Conservation (phyloP, 139 green algal species). For the Trebouxia sp. region DNA sequence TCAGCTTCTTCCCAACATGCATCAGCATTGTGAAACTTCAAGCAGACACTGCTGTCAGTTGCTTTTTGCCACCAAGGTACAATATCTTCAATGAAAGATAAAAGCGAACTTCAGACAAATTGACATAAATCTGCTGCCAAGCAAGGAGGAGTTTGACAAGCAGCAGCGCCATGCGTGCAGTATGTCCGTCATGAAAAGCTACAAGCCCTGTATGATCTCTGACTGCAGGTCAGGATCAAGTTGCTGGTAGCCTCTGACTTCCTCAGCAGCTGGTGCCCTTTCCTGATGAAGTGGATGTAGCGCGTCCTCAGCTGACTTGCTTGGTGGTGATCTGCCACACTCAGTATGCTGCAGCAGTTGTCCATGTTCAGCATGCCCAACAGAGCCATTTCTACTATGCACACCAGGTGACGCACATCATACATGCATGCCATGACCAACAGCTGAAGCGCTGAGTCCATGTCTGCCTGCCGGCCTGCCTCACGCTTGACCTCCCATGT, state of each 20-base stretch:
- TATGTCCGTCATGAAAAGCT: too few relatives aligned
- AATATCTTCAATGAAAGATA: too few relatives aligned
- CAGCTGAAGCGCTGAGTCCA: neutral
- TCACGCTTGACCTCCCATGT: neutral
- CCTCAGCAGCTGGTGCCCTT: neutral
- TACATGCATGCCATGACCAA: conserved; percentile 23
- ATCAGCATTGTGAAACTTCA: too few relatives aligned
- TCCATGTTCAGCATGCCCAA: neutral
- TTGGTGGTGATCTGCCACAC: conserved; percentile 3
- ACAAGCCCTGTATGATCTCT: too few relatives aligned
- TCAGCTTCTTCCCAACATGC: too few relatives aligned
- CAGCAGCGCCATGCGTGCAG: too few relatives aligned
- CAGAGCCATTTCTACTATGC: conserved; percentile 15
- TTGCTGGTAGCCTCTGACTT: neutral
- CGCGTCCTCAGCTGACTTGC: neutral
- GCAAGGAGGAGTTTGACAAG: too few relatives aligned
- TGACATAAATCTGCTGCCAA: too few relatives aligned
- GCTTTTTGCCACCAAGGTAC: too few relatives aligned
- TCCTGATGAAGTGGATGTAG: neutral
- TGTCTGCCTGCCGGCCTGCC: neutral
- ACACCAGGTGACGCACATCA: conserved; percentile 7
- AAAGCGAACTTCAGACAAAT: too few relatives aligned
- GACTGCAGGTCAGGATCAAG: neutral
- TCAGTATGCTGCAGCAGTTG: neutral
- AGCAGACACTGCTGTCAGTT: too few relatives aligned